Evolutionary conservation across 768 basidiomycete genomes (phyloP).

Genomic region (Lentinus brumalis): DNA sequence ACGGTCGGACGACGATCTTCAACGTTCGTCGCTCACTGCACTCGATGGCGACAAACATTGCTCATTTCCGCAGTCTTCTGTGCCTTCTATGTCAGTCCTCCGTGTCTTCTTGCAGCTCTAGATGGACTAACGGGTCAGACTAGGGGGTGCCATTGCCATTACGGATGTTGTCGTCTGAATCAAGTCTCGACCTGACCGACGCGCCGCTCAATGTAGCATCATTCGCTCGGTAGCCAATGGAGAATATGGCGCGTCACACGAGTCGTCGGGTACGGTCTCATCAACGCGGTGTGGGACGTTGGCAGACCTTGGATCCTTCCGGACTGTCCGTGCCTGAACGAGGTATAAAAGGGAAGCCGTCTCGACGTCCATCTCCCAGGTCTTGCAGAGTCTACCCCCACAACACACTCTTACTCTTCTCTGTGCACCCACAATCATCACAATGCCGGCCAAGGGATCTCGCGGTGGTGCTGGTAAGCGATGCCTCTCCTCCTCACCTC

Average conservation of each 20-base stretch:
- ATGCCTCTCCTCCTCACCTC: not conserved
- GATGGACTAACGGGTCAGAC: not conserved
- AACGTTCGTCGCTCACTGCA: not conserved
- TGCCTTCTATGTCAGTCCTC: not conserved
- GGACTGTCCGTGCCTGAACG: not conserved
- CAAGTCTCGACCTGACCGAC: not conserved
- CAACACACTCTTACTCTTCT: not conserved
- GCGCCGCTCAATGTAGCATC: constrained; percentile 5
- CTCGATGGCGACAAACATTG: not conserved
- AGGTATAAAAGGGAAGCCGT: not conserved
- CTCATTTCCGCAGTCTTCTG: not conserved
- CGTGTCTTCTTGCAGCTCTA: not conserved
- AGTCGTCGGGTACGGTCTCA: not conserved
- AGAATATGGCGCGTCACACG: constrained; percentile 2
- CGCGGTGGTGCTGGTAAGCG: constrained; percentile 21
- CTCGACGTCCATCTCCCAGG: not conserved
- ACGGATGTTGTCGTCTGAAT: not conserved
- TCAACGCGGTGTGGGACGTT: not conserved
- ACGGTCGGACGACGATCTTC: not conserved
- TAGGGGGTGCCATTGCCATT: not conserved
- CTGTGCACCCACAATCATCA: constrained; percentile 8
- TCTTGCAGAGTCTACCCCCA: constrained; percentile 7
- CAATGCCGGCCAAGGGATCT: constrained; percentile 25
- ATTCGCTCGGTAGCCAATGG: constrained; percentile 12
- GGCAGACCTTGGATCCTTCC: not conserved